Evolutionary conservation across 2,329 filamentous ascomycete genomes (phyloP), one percentile per base, ranked within the genome.

Genomic region (Penicillium sp.): DNA sequence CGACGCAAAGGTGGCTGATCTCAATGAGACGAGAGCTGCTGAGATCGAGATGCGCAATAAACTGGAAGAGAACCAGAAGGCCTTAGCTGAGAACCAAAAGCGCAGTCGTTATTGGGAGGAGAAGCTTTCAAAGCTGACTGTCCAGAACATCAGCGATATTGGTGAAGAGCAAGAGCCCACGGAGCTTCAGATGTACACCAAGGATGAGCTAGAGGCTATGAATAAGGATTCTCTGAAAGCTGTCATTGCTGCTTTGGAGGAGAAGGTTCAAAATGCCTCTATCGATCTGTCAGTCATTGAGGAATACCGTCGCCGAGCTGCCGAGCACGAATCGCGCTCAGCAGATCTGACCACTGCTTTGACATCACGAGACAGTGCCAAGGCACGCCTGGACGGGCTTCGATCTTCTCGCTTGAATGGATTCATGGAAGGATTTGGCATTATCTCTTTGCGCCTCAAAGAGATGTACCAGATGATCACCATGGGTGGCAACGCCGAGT

Each of bases 391-490:
- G 65, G 93, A 97, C 68, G 91, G 97, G 63, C 85, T 99, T 50
- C 89, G 94, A 12, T 89, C 91, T 14, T 81, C 96, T 47, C 90
- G 94, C 30, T 81, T 97, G 8, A 93, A 97, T 66, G 93, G 94
- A 35, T 99, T 99, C 82, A 97, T 97, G 92, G 91, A 95, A 71
- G 94, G 95, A 37, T 97, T 99, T 78, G 88, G 88, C 68, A 88
- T 86, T 60, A 99, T 99, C 74, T 97, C 93, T 1, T 81, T 97
- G 25, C 89, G 93, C 0, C 82, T 99, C 43, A 99, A 99, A 79
- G 94, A 99, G 71, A 99, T 99, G 94, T 99, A 99, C 77, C 94
- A 99, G 73, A 97, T 99, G 92, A 99, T 99, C 73, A 99, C 94
- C 22, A 97, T 99, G 91, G 94, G 94, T 59, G 94, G 94, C 53